These are phyloP conservation scores for Luffa acutangula DNA, from an alignment of 306 rosid genomes.

Conservation along the genomic window DNA sequence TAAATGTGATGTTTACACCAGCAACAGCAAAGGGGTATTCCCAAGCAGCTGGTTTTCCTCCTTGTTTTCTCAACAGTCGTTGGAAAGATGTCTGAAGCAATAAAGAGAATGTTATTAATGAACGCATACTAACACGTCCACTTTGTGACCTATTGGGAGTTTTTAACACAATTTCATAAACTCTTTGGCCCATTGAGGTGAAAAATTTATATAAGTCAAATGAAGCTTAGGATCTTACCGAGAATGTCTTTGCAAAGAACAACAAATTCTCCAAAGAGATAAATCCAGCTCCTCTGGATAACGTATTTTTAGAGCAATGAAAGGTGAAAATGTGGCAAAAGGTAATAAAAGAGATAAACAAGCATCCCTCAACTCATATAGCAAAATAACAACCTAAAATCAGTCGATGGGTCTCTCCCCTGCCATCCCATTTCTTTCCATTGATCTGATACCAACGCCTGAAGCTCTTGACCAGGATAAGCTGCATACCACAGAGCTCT, in stretches of 20 bases:
- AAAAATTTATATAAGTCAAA: not conserved
- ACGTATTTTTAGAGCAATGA: conserved; percentile 1
- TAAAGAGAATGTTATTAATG: not conserved
- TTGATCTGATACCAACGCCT: conserved; percentile 77
- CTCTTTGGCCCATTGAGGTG: not conserved
- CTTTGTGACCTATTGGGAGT: not conserved
- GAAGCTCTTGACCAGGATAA: conserved; percentile 61
- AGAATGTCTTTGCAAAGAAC: conserved; percentile 72
- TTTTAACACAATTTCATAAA: not conserved
- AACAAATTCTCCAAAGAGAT: conserved; percentile 88
- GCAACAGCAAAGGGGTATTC: conserved; percentile 89
- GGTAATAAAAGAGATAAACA: not conserved
- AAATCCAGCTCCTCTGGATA: conserved; percentile 76
- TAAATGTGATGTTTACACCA: conserved; percentile 80
- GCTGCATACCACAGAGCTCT: conserved; percentile 80
- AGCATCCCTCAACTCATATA: not conserved
- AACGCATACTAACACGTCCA: not conserved
- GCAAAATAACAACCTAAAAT: conserved; percentile 56
- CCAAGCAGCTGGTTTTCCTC: conserved; percentile 63
- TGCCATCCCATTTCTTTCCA: conserved; percentile 99
- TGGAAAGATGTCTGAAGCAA: conserved; percentile 55
- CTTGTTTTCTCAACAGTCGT: conserved; percentile 54
- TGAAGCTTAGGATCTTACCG: conserved; percentile 35
- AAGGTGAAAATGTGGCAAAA: not conserved
- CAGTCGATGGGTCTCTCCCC: conserved; percentile 92